Conservation (phyloP, 73 alveolate species). For the Halteria grandinella region DNA sequence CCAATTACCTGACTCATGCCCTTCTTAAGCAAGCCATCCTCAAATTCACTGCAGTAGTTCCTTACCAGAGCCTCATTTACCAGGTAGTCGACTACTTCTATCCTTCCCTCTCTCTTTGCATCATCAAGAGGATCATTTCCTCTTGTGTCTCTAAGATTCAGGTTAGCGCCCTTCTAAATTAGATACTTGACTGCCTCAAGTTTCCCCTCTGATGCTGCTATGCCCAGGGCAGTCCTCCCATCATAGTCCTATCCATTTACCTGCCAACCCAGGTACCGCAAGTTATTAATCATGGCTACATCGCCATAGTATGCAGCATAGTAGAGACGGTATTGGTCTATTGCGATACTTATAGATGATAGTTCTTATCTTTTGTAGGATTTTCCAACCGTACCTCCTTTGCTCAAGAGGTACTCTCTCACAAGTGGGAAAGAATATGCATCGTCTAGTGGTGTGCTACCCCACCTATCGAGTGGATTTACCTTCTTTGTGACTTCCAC, state of each 20-base stretch:
- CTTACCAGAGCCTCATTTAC: too few species aligned
- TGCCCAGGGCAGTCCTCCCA: neutral
- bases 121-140: neutral
- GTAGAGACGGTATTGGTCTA: too few species aligned
- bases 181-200: neutral
- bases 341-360: too few species aligned
- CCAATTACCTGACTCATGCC: too few species aligned
- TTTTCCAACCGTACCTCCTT: too few species aligned
- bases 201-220: neutral
- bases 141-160: neutral
- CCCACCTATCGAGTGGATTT: constrained; percentile 9
- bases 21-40: too few species aligned
- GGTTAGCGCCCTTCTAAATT: neutral
- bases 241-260: too few species aligned
- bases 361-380: too few species aligned
- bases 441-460: constrained; percentile 7
- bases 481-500: neutral
- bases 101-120: neutral
- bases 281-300: too few species aligned
- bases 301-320: too few species aligned
- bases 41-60: too few species aligned
- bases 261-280: too few species aligned
- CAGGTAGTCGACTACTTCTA: neutral
- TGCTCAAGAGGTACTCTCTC: neutral
- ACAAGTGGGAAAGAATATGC: neutral